Evolutionary conservation across 805 yeast genomes (phyloP).

Genomic region (Yarrowia deformans): DNA sequence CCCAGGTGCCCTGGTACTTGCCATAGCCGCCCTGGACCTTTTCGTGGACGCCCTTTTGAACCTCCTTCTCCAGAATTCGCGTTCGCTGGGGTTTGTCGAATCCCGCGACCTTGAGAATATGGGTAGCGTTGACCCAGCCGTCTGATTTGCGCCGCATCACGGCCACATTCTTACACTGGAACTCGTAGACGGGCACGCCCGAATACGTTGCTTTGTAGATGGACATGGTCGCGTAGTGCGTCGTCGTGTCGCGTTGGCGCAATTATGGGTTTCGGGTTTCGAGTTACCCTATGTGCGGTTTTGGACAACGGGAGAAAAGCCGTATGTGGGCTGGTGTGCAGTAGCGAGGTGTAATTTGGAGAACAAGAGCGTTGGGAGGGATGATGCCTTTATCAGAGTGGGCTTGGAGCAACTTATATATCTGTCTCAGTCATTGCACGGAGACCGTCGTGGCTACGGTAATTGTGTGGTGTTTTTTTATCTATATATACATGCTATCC

Average conservation of each 20-base stretch:
- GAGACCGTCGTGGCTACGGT: background rate
- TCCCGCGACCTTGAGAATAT: constrained; percentile 80
- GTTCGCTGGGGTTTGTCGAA: constrained; percentile 70
- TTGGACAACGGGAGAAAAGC: constrained; percentile 3
- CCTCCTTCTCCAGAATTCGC: constrained; percentile 68
- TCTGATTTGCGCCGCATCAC: constrained; percentile 90
- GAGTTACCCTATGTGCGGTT: constrained; percentile 15
- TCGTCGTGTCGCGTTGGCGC: constrained; percentile 39
- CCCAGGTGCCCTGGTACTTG: constrained; percentile 95
- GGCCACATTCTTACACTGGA: constrained; percentile 72
- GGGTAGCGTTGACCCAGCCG: constrained; percentile 98
- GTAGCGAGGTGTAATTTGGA: constrained; percentile 3
- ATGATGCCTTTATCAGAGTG: too few relatives aligned
- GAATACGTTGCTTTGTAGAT: constrained; percentile 56
- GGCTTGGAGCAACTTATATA: too few relatives aligned
- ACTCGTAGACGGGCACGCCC: constrained; percentile 55
- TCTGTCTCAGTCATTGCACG: background rate
- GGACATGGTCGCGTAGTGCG: constrained; percentile 38
- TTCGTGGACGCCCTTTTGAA: constrained; percentile 67
- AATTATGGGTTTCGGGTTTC: constrained; percentile 20
- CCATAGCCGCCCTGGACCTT: constrained; percentile 78
- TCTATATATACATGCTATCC: too few relatives aligned
- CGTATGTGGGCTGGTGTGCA: constrained; percentile 3
- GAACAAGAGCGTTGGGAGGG: background rate
- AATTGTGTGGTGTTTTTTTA: too few relatives aligned